phyloP scores from a whole-genome alignment of 73 alveolate genomes.

The Urostyla sp. region DNA sequence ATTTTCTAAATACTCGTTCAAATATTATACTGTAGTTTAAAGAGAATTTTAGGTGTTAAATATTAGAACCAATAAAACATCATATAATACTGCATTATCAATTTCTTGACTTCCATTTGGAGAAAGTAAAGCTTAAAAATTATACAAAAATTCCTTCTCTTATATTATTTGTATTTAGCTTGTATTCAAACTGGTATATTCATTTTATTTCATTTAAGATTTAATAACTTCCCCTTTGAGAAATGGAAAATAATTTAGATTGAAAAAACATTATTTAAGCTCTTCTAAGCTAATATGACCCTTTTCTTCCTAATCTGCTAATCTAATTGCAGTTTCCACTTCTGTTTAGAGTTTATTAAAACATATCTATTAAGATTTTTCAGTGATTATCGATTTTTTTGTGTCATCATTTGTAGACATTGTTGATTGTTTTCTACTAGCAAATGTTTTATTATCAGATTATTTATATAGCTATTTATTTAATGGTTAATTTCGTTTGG shows the following conservation, averaged over 20 bases:
- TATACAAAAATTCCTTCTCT: constrained; percentile 46
- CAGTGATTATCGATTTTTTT: background rate
- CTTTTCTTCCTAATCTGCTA: constrained; percentile 25
- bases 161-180: background rate
- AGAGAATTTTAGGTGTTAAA: constrained; percentile 18
- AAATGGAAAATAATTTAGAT: constrained; percentile 30
- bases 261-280: constrained; percentile 34
- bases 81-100: constrained; percentile 45
- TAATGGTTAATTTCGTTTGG: no score
- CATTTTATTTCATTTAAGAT: background rate
- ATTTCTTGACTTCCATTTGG: background rate
- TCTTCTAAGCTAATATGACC: constrained; percentile 42
- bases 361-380: constrained; percentile 33
- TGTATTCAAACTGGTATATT: constrained; percentile 2
- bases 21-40: constrained; percentile 28
- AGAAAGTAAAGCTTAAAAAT: constrained; percentile 7
- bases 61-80: constrained; percentile 26
- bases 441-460: background rate
- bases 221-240: background rate
- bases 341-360: constrained; percentile 48
- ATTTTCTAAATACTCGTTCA: constrained; percentile 43
- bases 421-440: background rate
- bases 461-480: background rate
- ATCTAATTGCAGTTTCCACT: constrained; percentile 36
- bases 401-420: background rate